Evolutionary conservation across 257 asterid genomes (phyloP).

Genomic region (Capsicum chinense): DNA sequence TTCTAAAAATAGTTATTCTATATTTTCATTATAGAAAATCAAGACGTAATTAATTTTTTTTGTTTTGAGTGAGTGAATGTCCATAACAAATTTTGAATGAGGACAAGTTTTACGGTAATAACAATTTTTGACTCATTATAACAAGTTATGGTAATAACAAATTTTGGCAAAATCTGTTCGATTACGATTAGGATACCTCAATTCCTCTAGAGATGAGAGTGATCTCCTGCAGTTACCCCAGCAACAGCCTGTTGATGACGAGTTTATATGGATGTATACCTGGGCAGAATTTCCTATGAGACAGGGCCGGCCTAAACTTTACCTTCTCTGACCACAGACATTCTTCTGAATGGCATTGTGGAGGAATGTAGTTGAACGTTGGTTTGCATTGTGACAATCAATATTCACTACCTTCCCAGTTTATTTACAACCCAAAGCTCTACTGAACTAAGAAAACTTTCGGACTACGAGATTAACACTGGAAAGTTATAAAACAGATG

Average conservation of each 20-base stretch:
- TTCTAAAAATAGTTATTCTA: no score
- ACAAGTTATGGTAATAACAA: no score
- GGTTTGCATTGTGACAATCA: not conserved
- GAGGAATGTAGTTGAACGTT: not conserved
- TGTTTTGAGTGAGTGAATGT: no score
- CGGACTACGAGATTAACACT: no score
- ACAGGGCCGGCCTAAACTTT: slow-evolving; percentile 49
- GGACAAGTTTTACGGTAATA: no score
- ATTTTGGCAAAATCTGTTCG: slow-evolving; percentile 53
- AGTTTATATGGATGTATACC: slow-evolving; percentile 73
- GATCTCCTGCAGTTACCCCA: slow-evolving; percentile 41
- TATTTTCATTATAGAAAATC: no score
- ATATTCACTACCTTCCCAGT: not conserved
- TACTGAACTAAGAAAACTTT: not conserved
- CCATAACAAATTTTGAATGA: no score
- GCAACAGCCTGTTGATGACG: slow-evolving; percentile 63
- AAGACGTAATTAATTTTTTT: no score
- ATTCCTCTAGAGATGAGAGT: slow-evolving; percentile 41
- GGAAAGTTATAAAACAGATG: no score
- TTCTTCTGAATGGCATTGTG: not conserved
- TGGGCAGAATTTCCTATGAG: slow-evolving; percentile 69
- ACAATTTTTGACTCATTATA: no score
- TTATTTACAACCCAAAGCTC: not conserved
- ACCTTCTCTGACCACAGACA: not conserved
- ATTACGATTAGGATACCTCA: slow-evolving; percentile 70